Base-by-base conservation (phyloP, 345 rosid species). In the Pugionium cornutum region DNA sequence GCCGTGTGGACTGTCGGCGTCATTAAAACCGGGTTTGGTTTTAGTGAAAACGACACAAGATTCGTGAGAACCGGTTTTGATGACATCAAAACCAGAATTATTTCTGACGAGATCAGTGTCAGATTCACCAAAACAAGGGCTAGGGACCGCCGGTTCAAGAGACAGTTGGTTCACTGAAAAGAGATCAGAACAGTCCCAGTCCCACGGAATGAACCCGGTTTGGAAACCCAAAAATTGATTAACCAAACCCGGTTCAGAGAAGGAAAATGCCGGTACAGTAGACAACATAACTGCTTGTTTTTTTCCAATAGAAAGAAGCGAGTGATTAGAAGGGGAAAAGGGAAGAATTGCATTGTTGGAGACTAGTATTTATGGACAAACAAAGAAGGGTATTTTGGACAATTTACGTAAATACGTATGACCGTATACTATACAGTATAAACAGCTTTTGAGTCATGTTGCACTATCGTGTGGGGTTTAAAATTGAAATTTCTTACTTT, bases 311-410 rank as follows among this genome's bases (percentile, higher is more conserved):
- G 63, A 18, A 18, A 73, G 70, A 29, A 54, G 65, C 58, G 71
- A 66, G 49, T 61, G 66, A 79, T 42, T 65, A 80, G 82, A 72
- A 87, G 83, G 68, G 75, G 79, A 86, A 87, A 80, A 91, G 95
- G 96, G 96, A 89, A 85, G 92, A 84, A 82, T 55, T 77, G 96
- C 75, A 75, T 79, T 67, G 65, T 64, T 11, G 80, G 84, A 68
- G 82, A 9, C 50, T 62, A 70, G 46, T 78, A 89, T 87, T 87
- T 91, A 91, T 61, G 63, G 83, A 6, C 73, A 51, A 1, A 6
- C 36, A 1, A 18, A 18, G 4, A 58, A 10, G 85, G 79, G 77
- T 48, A 69, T 42, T 76, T 64, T 58, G 8, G 78, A 80, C 49
- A 45, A 32, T 58, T 30, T 2, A 18, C 18, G 0, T 0, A 59